Evolutionary conservation across 257 asterid genomes (phyloP).

Genomic region (Schizonepeta tenuifolia): DNA sequence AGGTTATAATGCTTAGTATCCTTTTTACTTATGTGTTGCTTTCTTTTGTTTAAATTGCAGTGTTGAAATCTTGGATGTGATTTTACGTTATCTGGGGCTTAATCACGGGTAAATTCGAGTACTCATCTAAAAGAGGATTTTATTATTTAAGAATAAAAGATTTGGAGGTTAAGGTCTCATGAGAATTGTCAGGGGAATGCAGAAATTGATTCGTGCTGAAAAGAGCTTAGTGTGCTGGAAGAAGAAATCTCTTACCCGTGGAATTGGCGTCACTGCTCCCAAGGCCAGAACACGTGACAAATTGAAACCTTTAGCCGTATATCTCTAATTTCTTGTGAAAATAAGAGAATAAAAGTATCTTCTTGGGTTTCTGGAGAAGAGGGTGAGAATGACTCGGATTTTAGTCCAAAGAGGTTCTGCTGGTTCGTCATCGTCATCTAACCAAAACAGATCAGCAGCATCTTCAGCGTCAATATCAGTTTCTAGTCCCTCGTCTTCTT

Average conservation of each 20-base stretch:
- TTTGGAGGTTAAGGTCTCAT: conserved; percentile 87
- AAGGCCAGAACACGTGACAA: conserved; percentile 90
- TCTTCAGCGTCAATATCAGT: conserved; percentile 49
- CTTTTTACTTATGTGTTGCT: conserved; percentile 34
- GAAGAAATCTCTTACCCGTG: conserved; percentile 74
- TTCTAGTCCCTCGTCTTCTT: conserved; percentile 55
- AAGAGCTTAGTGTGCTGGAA: conserved; percentile 65
- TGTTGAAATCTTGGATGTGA: conserved; percentile 51
- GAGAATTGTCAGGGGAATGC: conserved; percentile 99
- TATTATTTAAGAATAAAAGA: conserved; percentile 55
- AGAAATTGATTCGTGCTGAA: conserved; percentile 73
- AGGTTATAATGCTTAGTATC: conserved; percentile 17
- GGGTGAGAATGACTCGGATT: conserved; percentile 78
- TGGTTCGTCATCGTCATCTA: conserved; percentile 77
- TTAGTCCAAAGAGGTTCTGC: conserved; percentile 88
- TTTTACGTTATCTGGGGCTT: conserved; percentile 33
- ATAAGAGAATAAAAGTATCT: conserved; percentile 31
- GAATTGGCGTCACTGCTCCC: conserved; percentile 84
- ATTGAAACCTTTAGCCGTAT: conserved; percentile 57
- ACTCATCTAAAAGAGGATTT: conserved; percentile 66
- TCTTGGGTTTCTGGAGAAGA: conserved; percentile 41
- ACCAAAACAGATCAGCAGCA: conserved; percentile 63
- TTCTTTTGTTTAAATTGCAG: conserved; percentile 55
- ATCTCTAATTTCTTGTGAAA: conserved; percentile 53
- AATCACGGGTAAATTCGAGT: conserved; percentile 59